Evolutionary conservation across 169 alveolate species (phyloP).

Genomic region (Amoebophrya sp.): DNA sequence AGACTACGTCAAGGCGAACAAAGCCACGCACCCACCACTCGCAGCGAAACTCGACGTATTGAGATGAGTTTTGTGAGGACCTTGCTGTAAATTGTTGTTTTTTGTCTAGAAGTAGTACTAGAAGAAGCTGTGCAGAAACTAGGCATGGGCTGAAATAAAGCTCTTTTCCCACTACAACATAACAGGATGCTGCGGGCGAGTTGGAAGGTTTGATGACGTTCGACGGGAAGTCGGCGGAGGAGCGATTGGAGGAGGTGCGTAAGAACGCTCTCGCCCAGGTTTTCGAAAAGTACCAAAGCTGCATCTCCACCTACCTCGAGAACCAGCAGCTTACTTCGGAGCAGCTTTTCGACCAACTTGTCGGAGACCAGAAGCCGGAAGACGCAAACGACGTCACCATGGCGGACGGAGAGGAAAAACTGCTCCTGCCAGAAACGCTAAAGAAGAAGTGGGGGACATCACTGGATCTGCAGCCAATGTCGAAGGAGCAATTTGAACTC

Average conservation of each 20-base stretch:
- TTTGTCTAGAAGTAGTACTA: background rate
- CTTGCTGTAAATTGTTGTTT: background rate
- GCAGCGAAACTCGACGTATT: background rate
- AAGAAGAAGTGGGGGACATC: background rate
- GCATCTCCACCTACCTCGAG: background rate
- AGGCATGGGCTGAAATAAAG: background rate
- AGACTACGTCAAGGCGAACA: background rate
- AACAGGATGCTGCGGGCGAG: background rate
- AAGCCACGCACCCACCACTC: background rate
- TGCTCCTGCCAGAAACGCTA: background rate
- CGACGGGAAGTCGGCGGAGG: background rate
- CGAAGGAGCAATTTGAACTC: background rate
- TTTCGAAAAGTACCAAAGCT: background rate
- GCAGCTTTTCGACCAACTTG: background rate
- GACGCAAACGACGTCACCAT: background rate
- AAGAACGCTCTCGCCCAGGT: background rate
- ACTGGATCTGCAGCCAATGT: background rate
- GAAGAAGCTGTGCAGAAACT: background rate
- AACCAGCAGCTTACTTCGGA: background rate
- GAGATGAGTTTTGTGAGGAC: too few species aligned
- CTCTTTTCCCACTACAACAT: background rate
- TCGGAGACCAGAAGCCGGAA: background rate
- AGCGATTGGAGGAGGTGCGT: background rate
- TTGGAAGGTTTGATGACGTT: background rate
- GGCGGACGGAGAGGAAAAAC: background rate